Conservation (phyloP, 768 basidiomycete species). For the Tricholoma furcatifolium region DNA sequence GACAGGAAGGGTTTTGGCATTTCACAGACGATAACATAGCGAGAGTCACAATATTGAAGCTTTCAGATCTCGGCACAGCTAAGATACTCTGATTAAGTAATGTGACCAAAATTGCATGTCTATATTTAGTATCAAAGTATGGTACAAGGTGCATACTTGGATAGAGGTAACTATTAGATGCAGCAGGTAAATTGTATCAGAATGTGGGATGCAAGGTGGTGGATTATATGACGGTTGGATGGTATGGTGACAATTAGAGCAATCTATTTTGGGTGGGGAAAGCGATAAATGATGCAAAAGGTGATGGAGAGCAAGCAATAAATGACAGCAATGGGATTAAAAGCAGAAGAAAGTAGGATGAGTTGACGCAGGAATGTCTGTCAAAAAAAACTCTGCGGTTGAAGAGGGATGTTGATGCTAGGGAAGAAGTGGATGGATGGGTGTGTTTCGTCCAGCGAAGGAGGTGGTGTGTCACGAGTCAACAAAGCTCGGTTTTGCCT, state of each 20-base stretch:
- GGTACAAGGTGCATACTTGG: constrained; percentile 10
- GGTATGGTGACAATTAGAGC: constrained; percentile 17
- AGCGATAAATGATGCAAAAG: constrained; percentile 32
- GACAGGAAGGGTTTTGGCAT: constrained; percentile 72
- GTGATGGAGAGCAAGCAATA: constrained; percentile 30
- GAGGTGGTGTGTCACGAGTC: too few relatives aligned
- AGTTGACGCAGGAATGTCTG: constrained; percentile 12
- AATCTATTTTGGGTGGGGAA: constrained; percentile 27
- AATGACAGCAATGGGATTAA: constrained; percentile 37
- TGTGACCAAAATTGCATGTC: constrained; percentile 9
- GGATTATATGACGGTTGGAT: constrained; percentile 27
- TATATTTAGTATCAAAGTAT: constrained; percentile 4
- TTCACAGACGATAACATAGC: constrained; percentile 28
- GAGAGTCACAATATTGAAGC: too few relatives aligned
- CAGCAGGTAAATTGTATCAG: constrained; percentile 8
- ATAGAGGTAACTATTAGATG: constrained; percentile 9
- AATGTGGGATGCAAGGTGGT: constrained; percentile 20
- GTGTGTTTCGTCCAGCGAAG: not conserved
- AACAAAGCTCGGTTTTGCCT: too few relatives aligned
- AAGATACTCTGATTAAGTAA: constrained; percentile 1
- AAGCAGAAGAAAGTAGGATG: constrained; percentile 18
- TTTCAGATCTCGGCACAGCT: too few relatives aligned
- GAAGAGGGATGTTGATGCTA: constrained; percentile 3
- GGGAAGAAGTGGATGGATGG: not conserved
- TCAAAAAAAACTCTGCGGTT: constrained; percentile 11